A percentile compares a stretch with the other conserved stretches of the same genome.
Conservation (phyloP, 768 basidiomycete genomes). For the Mycena amicta region DNA sequence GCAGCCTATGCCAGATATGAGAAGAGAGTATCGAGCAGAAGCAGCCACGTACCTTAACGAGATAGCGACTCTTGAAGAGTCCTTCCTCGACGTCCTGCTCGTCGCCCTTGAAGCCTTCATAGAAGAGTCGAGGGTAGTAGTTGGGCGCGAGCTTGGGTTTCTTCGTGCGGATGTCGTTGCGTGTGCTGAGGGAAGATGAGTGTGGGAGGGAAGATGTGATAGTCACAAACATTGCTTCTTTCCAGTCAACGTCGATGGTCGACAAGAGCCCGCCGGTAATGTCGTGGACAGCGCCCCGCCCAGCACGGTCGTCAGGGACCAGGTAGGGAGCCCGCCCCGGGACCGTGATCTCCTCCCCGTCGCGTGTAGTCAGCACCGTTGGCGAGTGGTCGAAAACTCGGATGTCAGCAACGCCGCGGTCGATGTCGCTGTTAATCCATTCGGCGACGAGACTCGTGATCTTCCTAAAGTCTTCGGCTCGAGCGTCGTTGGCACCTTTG, state of each 20-base stretch:
- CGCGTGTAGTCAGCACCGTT: not conserved
- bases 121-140: conserved; percentile 12
- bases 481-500: conserved; percentile 14
- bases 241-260: conserved; percentile 1
- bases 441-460: not conserved
- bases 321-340: not conserved
- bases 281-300: conserved; percentile 7
- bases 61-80: conserved; percentile 10
- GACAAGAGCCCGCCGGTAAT: not conserved
- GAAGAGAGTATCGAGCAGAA: not conserved
- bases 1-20: not conserved
- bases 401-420: not conserved
- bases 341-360: not conserved
- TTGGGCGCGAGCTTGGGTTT: not conserved
- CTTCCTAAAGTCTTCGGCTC: conserved; percentile 10
- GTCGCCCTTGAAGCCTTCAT: conserved; percentile 5
- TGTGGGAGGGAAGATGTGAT: conserved; percentile 1
- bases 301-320: not conserved
- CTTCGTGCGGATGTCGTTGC: not conserved
- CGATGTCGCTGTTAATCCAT: conserved; percentile 1
- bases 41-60: conserved; percentile 3
- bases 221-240: not conserved
- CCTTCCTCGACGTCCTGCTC: not conserved
- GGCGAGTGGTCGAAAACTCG: conserved; percentile 2
- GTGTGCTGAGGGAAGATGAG: not conserved